Evolutionary conservation across 768 basidiomycete species (phyloP), one percentile per base, ranked within the genome.

Genomic region (Suillus bovinus): DNA sequence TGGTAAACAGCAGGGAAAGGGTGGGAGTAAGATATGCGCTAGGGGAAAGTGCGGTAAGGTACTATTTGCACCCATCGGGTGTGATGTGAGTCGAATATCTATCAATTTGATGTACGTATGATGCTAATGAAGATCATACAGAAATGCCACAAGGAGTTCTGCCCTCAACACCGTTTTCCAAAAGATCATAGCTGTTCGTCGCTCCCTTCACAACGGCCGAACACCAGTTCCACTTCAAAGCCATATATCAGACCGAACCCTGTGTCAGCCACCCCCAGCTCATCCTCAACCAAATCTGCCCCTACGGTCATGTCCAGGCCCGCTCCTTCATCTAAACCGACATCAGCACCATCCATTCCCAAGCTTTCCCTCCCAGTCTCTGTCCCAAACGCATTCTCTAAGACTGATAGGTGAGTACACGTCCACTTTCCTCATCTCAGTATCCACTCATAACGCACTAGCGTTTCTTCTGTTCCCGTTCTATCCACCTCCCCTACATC

Each of bases 101-200:
- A 11, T 58, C 9, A 41, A 41, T 20, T 47, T n/a, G 36, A 62
- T 55, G 44, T 22, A 11, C 7, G n/a, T 17, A 29, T 34, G 5
- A 24, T 22, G 57, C 17, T 58, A 8, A 50, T 61, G 52, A 61
- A 53, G 14, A 39, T 47, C 22, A 1, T 60, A 0, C 62, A 94
- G 93, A 82, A 81, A 72, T 94, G 93, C 74, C 80, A 74, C 49
- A 76, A 84, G 63, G 86, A 88, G 65, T 94, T 86, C 70, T 95
- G 93, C 70, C 82, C 90, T 0, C 76, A 84, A 31, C 93, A 95
- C 70, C 89, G 93, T 49, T 92, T 92, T 74, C 88, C 91, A 10
- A 78, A 78, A 46, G 87, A 90, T 66, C 93, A 95, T 64, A 79
- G 62, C 58, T 93, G 92, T 68, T 31, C 73, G 29, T 69, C 71